phyloP scores from a whole-genome alignment of 2,329 filamentous ascomycete species.

The Berkeleyomyces basicola region DNA sequence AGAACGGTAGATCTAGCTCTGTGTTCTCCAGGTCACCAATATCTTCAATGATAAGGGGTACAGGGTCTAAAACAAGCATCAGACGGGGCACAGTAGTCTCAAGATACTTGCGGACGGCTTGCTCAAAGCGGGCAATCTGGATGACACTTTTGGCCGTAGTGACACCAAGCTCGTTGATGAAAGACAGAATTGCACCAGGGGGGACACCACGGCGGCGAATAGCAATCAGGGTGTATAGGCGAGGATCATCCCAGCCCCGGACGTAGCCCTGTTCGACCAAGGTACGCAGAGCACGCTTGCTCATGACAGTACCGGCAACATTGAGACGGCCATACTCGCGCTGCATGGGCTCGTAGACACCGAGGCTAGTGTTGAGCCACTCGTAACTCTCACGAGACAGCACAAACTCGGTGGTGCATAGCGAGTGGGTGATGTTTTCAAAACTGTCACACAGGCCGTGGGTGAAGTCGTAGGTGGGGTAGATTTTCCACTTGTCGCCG shows the following conservation, averaged over 20 bases:
- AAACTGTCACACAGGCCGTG: conserved; percentile 87
- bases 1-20: conserved; percentile 60
- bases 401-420: conserved; percentile 89
- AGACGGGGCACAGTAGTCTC: conserved; percentile 76
- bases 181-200: conserved; percentile 73
- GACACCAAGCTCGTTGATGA: conserved; percentile 81
- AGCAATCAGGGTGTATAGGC: conserved; percentile 73
- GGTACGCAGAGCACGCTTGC: conserved; percentile 68
- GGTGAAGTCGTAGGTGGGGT: conserved; percentile 86
- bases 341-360: conserved; percentile 85
- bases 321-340: conserved; percentile 55
- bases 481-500: conserved; percentile 74
- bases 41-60: conserved; percentile 69
- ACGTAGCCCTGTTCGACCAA: conserved; percentile 66
- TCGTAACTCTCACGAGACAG: conserved; percentile 77
- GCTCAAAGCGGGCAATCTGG: conserved; percentile 67
- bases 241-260: conserved; percentile 78
- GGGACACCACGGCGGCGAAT: conserved; percentile 74
- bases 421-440: conserved; percentile 76
- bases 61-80: conserved; percentile 76
- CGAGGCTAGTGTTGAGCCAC: conserved; percentile 67
- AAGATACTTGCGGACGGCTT: conserved; percentile 69
- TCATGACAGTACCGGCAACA: conserved; percentile 69
- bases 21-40: conserved; percentile 45
- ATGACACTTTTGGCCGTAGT: conserved; percentile 70